Conservation (phyloP, 495 filamentous ascomycete species). For the Thozetella sp. region DNA sequence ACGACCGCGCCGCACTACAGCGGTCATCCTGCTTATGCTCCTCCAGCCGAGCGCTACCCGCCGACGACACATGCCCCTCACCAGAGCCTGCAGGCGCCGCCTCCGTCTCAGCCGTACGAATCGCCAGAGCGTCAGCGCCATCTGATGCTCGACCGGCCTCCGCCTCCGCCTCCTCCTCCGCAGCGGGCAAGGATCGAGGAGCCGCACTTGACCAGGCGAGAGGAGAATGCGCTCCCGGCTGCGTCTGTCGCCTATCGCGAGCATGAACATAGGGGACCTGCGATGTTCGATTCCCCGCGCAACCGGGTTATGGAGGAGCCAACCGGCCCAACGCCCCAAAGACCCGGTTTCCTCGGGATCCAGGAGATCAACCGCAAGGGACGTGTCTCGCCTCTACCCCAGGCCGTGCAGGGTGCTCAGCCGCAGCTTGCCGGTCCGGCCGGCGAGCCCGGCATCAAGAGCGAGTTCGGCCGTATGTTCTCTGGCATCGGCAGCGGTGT, state of each 20-base stretch:
- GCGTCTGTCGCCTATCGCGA: conserved; percentile 44
- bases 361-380: conserved; percentile 68
- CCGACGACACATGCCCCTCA: conserved; percentile 41
- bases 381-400: conserved; percentile 77
- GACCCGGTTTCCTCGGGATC: conserved; percentile 55
- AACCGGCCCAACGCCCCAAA: conserved; percentile 42
- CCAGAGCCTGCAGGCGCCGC: conserved; percentile 34
- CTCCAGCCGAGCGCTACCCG: conserved; percentile 48
- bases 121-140: conserved; percentile 51
- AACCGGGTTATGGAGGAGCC: conserved; percentile 61
- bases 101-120: conserved; percentile 42
- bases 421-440: conserved; percentile 72
- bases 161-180: conserved; percentile 36
- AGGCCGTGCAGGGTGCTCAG: conserved; percentile 91
- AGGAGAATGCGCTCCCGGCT: conserved; percentile 38
- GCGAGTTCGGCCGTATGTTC: conserved; percentile 89
- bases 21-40: conserved; percentile 46
- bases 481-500: conserved; percentile 88
- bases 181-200: conserved; percentile 24
- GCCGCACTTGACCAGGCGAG: conserved; percentile 23
- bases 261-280: conserved; percentile 18
- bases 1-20: conserved; percentile 40
- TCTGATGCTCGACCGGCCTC: conserved; percentile 27
- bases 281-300: conserved; percentile 36
- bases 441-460: conserved; percentile 84